These are phyloP conservation scores for Ogataea corticis DNA, from an alignment of 805 yeast genomes.

Conservation along the genomic window DNA sequence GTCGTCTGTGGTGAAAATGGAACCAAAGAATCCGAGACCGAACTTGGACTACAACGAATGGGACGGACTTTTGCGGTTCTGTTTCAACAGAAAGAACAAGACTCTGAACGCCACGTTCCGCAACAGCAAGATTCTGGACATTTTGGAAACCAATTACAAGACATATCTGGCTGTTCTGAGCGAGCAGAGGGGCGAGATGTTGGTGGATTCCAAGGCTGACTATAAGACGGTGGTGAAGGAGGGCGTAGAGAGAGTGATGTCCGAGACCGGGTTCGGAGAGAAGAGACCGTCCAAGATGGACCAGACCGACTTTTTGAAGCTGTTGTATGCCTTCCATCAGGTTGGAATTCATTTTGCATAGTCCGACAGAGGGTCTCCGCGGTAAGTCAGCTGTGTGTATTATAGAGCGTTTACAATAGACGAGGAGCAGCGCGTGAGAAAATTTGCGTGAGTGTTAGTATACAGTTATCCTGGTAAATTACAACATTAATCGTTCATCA, in stretches of 20 bases:
- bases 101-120: conserved; percentile 92
- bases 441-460: no score
- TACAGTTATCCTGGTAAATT: no score
- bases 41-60: conserved; percentile 90
- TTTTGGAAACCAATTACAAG: conserved; percentile 85
- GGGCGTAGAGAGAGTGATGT: conserved; percentile 71
- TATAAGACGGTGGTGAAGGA: conserved; percentile 55
- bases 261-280: conserved; percentile 78
- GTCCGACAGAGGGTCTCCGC: conserved; percentile 1
- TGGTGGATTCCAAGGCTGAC: conserved; percentile 44
- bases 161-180: conserved; percentile 57
- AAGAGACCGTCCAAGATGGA: conserved; percentile 93
- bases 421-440: no score
- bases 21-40: conserved; percentile 92
- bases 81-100: conserved; percentile 90
- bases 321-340: conserved; percentile 91
- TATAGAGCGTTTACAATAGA: no score
- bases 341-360: conserved; percentile 96
- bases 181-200: conserved; percentile 49
- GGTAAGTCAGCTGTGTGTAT: no score
- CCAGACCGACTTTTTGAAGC: conserved; percentile 86
- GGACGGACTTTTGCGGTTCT: conserved; percentile 93
- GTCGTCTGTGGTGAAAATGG: conserved; percentile 92
- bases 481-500: no score
- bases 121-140: conserved; percentile 72